Conservation (phyloP, 2,329 filamentous ascomycete species). For the Colletotrichum simmondsii region DNA sequence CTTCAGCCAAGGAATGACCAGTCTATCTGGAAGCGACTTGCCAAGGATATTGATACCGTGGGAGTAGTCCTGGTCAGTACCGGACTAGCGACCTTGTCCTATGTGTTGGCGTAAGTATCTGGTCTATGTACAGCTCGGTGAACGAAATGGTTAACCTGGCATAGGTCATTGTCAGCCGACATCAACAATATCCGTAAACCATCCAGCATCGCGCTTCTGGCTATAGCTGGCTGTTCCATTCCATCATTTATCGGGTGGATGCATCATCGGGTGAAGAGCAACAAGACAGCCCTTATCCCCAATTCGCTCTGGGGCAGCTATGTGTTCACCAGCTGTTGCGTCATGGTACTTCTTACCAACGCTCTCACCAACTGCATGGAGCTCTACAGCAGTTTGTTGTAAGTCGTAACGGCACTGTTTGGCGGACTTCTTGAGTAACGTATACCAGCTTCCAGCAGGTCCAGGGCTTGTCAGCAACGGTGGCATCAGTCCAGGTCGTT, state of each 20-base stretch:
- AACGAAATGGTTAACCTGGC: slow-evolving; percentile 35
- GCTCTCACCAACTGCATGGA: slow-evolving; percentile 55
- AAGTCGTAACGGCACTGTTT: slow-evolving; percentile 32
- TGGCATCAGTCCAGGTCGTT: slow-evolving; percentile 52
- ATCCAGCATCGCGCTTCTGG: slow-evolving; percentile 2
- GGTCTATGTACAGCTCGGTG: slow-evolving; percentile 45
- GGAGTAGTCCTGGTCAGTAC: slow-evolving; percentile 4
- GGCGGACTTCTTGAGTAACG: slow-evolving; percentile 7
- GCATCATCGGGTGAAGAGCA: not conserved
- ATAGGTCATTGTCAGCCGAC: slow-evolving; percentile 1
- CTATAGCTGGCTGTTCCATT: not conserved
- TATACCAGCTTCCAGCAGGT: slow-evolving; percentile 54
- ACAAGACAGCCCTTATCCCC: slow-evolving; percentile 52
- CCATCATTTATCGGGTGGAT: slow-evolving; percentile 5
- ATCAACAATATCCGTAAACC: not conserved
- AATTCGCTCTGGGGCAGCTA: slow-evolving; percentile 66
- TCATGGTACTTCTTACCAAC: slow-evolving; percentile 53
- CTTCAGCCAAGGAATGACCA: slow-evolving; percentile 47
- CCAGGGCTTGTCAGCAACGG: slow-evolving; percentile 49
- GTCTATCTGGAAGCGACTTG: slow-evolving; percentile 3
- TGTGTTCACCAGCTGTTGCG: slow-evolving; percentile 61
- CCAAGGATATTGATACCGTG: slow-evolving; percentile 11
- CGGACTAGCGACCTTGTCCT: slow-evolving; percentile 1
- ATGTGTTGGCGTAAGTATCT: slow-evolving; percentile 16
- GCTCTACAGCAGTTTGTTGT: slow-evolving; percentile 54